Evolutionary conservation across 2,329 filamentous ascomycete species (phyloP).

Genomic region (Dactylonectria estremocensis): DNA sequence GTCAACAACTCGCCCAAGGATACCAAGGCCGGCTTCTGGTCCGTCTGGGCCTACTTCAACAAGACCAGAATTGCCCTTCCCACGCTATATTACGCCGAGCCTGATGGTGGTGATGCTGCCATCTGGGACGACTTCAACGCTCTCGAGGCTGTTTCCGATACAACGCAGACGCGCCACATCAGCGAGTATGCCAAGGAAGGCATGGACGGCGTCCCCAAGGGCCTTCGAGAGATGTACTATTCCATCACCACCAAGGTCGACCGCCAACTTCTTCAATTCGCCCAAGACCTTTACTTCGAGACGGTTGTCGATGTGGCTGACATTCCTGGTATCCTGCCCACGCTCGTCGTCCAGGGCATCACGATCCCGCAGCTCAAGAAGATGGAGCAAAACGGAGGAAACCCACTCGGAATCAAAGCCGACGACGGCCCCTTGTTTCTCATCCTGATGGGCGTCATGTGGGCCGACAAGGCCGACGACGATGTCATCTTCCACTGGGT

Average conservation of each 20-base stretch:
- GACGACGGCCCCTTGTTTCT: slow-evolving; percentile 46
- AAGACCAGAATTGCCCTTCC: slow-evolving; percentile 31
- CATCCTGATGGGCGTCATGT: slow-evolving; percentile 16
- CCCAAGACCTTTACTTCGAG: slow-evolving; percentile 34
- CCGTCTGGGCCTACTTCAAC: slow-evolving; percentile 5
- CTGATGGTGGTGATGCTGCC: slow-evolving; percentile 50
- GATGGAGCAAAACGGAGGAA: slow-evolving; percentile 54
- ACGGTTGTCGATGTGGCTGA: slow-evolving; percentile 41
- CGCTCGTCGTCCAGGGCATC: slow-evolving; percentile 58
- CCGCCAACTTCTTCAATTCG: slow-evolving; percentile 13
- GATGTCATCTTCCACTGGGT: slow-evolving; percentile 48
- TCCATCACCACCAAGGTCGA: slow-evolving; percentile 31
- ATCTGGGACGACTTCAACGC: slow-evolving; percentile 55
- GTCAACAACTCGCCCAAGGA: slow-evolving; percentile 26
- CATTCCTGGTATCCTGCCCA: slow-evolving; percentile 46
- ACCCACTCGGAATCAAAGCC: slow-evolving; percentile 48
- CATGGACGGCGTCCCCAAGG: slow-evolving; percentile 20
- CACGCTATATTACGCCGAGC: slow-evolving; percentile 56
- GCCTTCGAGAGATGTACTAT: slow-evolving; percentile 30
- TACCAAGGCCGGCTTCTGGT: slow-evolving; percentile 32
- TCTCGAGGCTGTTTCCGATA: slow-evolving; percentile 42
- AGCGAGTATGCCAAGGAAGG: slow-evolving; percentile 14
- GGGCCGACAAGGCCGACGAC: slow-evolving; percentile 51
- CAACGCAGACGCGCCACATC: slow-evolving; percentile 7
- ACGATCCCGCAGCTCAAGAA: slow-evolving; percentile 54